Evolutionary conservation across 305 asterid genomes (phyloP), one percentile per base, ranked within the genome.

Genomic region (Plantago rigida): DNA sequence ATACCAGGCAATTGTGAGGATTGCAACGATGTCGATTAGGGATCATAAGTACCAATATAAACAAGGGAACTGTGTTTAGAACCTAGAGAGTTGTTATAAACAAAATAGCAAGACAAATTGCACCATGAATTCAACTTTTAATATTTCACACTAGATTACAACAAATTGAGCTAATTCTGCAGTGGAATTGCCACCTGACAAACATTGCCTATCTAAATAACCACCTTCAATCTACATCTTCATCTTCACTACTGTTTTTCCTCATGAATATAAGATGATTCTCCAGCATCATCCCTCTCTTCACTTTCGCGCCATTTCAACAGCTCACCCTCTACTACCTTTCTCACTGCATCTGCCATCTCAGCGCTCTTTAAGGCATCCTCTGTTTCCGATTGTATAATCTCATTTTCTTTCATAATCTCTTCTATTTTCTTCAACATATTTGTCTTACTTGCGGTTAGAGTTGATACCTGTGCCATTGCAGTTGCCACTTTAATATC

Each of bases 261-360:
- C 63, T 58, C 67, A 56, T 31, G 39, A 64, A 62, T 34, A 14
- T 51, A 48, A 64, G 75, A 76, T 24, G 78, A 59, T 67, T 76
- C 81, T 26, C 72, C 80, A 22, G 41, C 75, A 53, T 50, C 69
- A n/a, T 10, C 60, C 48, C 56, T 31, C 39, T 31, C 59, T 69
- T 81, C 92, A 15, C 68, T 75, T 48, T 67, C 72, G 49, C 84
- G 87, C 93, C 85, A 71, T 77, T 79, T 88, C 65, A 69, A 74
- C 58, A 92, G 79, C 73, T 92, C 99, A 2, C 64, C 78, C 74
- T 84, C 95, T 13, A 84, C 80, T 0, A 75, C 75, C 60, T 69
- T 71, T 52, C 73, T 84, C 0, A 94, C 95, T 3, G 92, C 95
- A 63, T 90, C 96, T 1, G 95, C 94, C 80, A 79, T 84, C 62